Conservation (phyloP, 805 yeast genomes). For the Ogataea allantospora region DNA sequence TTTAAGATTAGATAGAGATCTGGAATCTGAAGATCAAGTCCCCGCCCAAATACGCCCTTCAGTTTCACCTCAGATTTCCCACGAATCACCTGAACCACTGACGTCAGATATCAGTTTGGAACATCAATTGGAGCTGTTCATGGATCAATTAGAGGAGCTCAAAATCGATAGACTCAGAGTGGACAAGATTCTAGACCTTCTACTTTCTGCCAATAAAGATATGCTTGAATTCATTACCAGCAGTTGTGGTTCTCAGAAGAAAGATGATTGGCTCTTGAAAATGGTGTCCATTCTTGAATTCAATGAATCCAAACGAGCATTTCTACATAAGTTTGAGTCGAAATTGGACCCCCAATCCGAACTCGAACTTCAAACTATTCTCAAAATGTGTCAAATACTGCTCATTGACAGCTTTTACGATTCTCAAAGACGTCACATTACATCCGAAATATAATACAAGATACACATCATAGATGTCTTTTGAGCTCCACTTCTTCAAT, state of each 20-base stretch:
- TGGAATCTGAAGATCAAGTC: background rate
- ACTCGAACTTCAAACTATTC: slow-evolving; percentile 1
- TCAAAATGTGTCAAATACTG: slow-evolving; percentile 4
- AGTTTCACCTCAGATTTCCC: no score
- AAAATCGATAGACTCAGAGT: slow-evolving; percentile 24
- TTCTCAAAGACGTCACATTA: slow-evolving; percentile 14
- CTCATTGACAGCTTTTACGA: slow-evolving; percentile 15
- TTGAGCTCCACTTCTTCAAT: slow-evolving; percentile 64
- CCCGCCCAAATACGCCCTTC: no score
- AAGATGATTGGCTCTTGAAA: slow-evolving; percentile 14
- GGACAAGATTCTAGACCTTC: slow-evolving; percentile 13
- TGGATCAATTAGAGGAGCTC: slow-evolving; percentile 7
- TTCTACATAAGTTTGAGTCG: slow-evolving; percentile 14
- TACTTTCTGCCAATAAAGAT: slow-evolving; percentile 7
- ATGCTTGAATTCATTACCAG: slow-evolving; percentile 11
- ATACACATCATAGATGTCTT: slow-evolving; percentile 41
- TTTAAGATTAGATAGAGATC: slow-evolving; percentile 6
- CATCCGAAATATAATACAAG: slow-evolving; percentile 4
- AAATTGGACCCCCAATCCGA: background rate
- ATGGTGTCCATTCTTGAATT: slow-evolving; percentile 20
- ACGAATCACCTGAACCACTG: background rate
- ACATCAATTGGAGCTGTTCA: slow-evolving; percentile 1
- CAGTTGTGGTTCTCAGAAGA: slow-evolving; percentile 2
- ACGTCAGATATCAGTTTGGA: background rate
- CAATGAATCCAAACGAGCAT: slow-evolving; percentile 25